Conservation (phyloP, 2,329 filamentous ascomycete genomes). For the Phyllosticta citribraziliensis region DNA sequence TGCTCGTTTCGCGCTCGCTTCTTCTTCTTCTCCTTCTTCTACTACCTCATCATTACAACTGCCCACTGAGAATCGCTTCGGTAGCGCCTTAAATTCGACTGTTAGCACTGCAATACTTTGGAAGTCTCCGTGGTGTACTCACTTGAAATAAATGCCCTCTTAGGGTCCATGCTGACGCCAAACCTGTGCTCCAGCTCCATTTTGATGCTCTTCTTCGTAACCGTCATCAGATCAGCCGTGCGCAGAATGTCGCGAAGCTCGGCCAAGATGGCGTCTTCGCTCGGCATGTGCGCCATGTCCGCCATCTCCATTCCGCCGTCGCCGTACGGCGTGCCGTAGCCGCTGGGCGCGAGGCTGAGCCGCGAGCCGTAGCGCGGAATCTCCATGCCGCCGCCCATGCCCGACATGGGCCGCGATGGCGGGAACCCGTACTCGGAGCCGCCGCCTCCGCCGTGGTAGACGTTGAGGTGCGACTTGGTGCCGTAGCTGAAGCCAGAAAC, state of each 20-base stretch:
- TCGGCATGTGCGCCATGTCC: constrained; percentile 54
- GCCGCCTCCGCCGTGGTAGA: constrained; percentile 27
- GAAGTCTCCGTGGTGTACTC: neutral
- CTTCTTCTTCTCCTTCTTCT: neutral
- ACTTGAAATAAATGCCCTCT: constrained; percentile 72
- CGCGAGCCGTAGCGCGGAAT: constrained; percentile 41
- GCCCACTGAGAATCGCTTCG: constrained; percentile 32
- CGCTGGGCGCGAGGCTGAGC: constrained; percentile 50
- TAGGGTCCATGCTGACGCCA: constrained; percentile 72
- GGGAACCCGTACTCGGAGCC: constrained; percentile 54
- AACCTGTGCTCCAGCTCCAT: constrained; percentile 80
- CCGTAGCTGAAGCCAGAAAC: constrained; percentile 90
- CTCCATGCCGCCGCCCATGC: constrained; percentile 34
- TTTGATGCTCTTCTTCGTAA: constrained; percentile 99
- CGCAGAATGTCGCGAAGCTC: constrained; percentile 92
- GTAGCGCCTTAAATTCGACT: constrained; percentile 18
- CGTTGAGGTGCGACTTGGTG: constrained; percentile 57
- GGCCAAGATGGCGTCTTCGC: constrained; percentile 78
- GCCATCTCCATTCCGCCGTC: constrained; percentile 52
- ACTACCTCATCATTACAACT: constrained; percentile 19
- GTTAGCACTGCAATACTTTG: neutral
- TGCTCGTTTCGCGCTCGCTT: neutral
- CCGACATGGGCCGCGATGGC: constrained; percentile 47
- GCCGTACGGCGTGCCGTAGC: constrained; percentile 35
- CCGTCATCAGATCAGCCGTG: constrained; percentile 89